Percentiles rank a stretch among this genome's conserved stretches.
Evolutionary conservation across 495 filamentous ascomycete species (phyloP).

Genomic region (Aspergillus heteromorphus): DNA sequence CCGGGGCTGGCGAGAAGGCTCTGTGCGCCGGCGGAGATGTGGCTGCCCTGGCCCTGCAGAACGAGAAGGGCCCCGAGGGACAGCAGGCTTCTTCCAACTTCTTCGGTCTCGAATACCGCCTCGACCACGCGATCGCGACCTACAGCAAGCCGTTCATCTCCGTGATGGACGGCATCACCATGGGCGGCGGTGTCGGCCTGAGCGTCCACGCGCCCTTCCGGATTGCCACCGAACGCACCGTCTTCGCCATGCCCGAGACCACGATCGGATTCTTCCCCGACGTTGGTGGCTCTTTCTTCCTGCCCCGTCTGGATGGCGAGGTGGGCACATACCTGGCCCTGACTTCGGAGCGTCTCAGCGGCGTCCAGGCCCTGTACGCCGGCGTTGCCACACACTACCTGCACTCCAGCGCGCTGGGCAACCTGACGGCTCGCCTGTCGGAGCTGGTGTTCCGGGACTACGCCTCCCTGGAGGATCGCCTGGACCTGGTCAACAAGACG

Average conservation of each 20-base stretch:
- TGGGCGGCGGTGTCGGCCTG: slow-evolving; percentile 95
- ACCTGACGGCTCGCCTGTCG: slow-evolving; percentile 75
- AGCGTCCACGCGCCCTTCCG: slow-evolving; percentile 92
- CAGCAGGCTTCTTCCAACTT: slow-evolving; percentile 68
- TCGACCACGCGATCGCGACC: slow-evolving; percentile 93
- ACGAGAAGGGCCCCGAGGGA: slow-evolving; percentile 61
- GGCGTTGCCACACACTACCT: slow-evolving; percentile 93
- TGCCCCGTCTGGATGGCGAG: slow-evolving; percentile 78
- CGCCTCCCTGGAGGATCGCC: slow-evolving; percentile 51
- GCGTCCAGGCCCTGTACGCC: slow-evolving; percentile 73
- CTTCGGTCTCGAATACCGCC: slow-evolving; percentile 87
- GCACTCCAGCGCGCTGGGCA: slow-evolving; percentile 76
- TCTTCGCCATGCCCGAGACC: slow-evolving; percentile 98
- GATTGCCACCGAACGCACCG: slow-evolving; percentile 89
- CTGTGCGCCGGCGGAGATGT: slow-evolving; percentile 96
- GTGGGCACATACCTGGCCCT: slow-evolving; percentile 87
- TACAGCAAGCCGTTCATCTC: slow-evolving; percentile 90
- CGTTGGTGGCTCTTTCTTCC: slow-evolving; percentile 91
- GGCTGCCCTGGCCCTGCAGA: slow-evolving; percentile 64
- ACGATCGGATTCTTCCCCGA: slow-evolving; percentile 98
- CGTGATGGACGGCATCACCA: slow-evolving; percentile 96
- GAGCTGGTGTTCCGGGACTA: slow-evolving; percentile 84
- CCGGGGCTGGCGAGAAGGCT: slow-evolving; percentile 75
- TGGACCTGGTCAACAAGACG: slow-evolving; percentile 71
- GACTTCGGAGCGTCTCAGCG: slow-evolving; percentile 74